Evolutionary conservation across 495 filamentous ascomycete genomes (phyloP), one percentile per base, ranked within the genome.

Genomic region (Usnea hakonensis): DNA sequence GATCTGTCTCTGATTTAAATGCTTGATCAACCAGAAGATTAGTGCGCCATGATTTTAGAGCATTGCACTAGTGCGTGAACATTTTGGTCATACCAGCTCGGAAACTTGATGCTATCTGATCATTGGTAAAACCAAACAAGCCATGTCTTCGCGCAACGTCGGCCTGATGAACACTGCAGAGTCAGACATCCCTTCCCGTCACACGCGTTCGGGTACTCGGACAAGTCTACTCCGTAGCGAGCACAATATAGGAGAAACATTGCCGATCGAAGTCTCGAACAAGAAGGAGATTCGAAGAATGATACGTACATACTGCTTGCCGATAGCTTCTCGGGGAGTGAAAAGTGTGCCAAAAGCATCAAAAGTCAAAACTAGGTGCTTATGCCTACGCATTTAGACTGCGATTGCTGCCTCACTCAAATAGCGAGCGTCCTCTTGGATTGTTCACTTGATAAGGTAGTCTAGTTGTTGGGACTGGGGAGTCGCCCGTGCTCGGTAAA

Each of bases 341-440:
- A 90, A 90, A 38, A 93, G 76, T 1, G 90, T 93, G 4, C 81
- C 85, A 61, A 92, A 92, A 53, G 87, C 90, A 72, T 93, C 89
- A 63, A 93, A 83, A 65, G 82, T 87, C 53, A 90, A 72, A 33
- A 88, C 77, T n/a, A 64, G 35, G 1, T 48, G 57, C 41, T 36
- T 48, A 14, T 55, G 19, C 21, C 33, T 30, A 11, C n/a, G 28
- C 57, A 59, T 64, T 36, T 64, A n/a, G 46, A 32, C 19, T 56
- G 5, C 13, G 2, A 21, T 38, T 40, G 10, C 19, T 17, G 5
- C 43, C 43, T 48, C 43, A 48, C 43, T 5, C 43, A 6, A 23
- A 17, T 17, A 5, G 19, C 5, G 19, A 17, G 43, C 7, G 43
- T 5, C 14, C 43, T 5, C 5, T n/a, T n/a, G n/a, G n/a, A n/a